A percentile compares a stretch with the other conserved stretches of the same genome.
Conservation (phyloP, 2,329 filamentous ascomycete genomes). For the Trichoderma cornu-damae region DNA sequence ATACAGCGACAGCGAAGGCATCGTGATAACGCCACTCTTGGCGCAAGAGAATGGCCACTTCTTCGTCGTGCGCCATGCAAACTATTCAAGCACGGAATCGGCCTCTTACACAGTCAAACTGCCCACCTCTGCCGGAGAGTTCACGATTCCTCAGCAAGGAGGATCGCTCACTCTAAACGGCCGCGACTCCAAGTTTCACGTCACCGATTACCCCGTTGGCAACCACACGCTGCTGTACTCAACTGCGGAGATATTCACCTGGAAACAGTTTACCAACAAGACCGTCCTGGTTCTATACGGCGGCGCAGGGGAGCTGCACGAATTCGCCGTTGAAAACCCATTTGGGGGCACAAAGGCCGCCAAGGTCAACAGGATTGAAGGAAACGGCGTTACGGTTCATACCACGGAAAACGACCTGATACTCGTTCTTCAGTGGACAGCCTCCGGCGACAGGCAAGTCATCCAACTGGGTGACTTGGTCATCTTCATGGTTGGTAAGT, state of each 20-base stretch:
- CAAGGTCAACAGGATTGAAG: constrained; percentile 23
- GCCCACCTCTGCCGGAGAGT: constrained; percentile 50
- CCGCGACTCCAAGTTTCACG: constrained; percentile 62
- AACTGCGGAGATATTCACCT: constrained; percentile 64
- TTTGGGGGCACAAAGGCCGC: constrained; percentile 21
- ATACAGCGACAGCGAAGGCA: constrained; percentile 46
- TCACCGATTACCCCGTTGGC: constrained; percentile 61
- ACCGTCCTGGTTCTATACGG: constrained; percentile 61
- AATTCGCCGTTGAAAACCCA: constrained; percentile 45
- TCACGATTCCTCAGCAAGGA: constrained; percentile 56
- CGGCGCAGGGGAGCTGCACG: constrained; percentile 56
- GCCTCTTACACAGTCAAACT: constrained; percentile 61
- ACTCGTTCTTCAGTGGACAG: constrained; percentile 32
- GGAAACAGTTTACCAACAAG: constrained; percentile 57
- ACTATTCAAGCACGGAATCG: constrained; percentile 54
- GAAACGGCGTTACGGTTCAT: constrained; percentile 28
- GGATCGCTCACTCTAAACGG: constrained; percentile 54
- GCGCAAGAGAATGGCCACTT: constrained; percentile 52
- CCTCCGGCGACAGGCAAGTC: constrained; percentile 27
- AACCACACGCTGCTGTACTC: constrained; percentile 59
- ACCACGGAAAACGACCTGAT: constrained; percentile 20
- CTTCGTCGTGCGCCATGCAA: constrained; percentile 62
- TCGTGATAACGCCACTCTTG: constrained; percentile 58
- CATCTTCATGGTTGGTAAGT: constrained; percentile 37
- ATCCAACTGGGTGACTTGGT: constrained; percentile 37